These are phyloP conservation scores for Amaranthus palmeri DNA, from an alignment of 148 eudicot genomes.

Conservation along the genomic window DNA sequence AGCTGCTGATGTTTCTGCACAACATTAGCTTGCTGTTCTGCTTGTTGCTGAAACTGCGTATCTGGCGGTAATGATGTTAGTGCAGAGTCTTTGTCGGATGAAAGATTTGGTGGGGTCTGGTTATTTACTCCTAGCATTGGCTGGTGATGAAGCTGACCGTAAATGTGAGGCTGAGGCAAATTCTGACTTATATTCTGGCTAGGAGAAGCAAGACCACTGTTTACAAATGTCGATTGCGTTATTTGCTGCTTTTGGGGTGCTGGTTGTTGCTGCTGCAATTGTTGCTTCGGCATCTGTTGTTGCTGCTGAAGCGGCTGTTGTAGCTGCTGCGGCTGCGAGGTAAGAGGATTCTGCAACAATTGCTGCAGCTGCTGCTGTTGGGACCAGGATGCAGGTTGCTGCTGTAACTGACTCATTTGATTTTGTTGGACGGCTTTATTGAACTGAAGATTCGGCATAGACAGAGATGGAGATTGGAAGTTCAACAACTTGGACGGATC, in stretches of 20 bases:
- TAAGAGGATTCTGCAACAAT: slow-evolving; percentile 35
- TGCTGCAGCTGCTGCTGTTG: slow-evolving; percentile 59
- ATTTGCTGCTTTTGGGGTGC: slow-evolving; percentile 42
- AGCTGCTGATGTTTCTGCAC: slow-evolving; percentile 56
- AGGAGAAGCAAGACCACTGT: slow-evolving; percentile 34
- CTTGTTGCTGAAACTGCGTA: slow-evolving; percentile 72
- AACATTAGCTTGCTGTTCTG: slow-evolving; percentile 40
- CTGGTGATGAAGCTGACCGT: slow-evolving; percentile 66
- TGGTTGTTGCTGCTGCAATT: slow-evolving; percentile 32
- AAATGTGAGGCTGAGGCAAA: slow-evolving; percentile 38
- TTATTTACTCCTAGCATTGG: slow-evolving; percentile 41
- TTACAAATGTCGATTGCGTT: slow-evolving; percentile 38
- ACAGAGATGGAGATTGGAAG: slow-evolving; percentile 65
- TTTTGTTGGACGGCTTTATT: slow-evolving; percentile 56
- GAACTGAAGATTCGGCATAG: slow-evolving; percentile 47
- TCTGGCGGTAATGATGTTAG: slow-evolving; percentile 56
- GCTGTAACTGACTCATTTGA: slow-evolving; percentile 50
- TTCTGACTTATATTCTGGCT: slow-evolving; percentile 50
- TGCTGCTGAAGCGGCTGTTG: slow-evolving; percentile 18
- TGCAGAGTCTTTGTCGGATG: slow-evolving; percentile 31
- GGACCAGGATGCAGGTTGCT: slow-evolving; percentile 48
- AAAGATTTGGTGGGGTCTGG: slow-evolving; percentile 41
- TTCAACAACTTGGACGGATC: slow-evolving; percentile 80
- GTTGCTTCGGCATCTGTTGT: slow-evolving; percentile 32
- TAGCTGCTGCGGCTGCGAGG: slow-evolving; percentile 39